phyloP scores from a whole-genome alignment of 2,329 filamentous ascomycete genomes.

The Xylariaceae sp. region DNA sequence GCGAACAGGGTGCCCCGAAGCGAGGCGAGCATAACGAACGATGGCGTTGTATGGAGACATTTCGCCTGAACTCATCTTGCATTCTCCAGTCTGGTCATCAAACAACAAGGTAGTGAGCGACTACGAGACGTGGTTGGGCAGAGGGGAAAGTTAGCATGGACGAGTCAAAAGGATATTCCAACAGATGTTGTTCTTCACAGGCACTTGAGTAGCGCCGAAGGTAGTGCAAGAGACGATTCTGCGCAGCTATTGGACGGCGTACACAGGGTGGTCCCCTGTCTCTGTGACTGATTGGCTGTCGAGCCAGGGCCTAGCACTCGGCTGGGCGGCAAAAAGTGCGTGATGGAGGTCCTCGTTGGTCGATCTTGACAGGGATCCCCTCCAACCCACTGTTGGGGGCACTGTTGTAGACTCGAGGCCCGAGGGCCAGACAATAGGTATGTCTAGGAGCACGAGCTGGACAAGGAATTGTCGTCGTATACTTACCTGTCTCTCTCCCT shows the following conservation, averaged over 20 bases:
- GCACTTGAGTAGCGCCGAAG: slow-evolving; percentile 29
- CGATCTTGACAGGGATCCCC: slow-evolving; percentile 20
- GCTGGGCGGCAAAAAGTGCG: slow-evolving; percentile 31
- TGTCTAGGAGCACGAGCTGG: no score
- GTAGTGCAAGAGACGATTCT: slow-evolving; percentile 35
- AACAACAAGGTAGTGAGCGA: slow-evolving; percentile 20
- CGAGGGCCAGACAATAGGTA: neutral
- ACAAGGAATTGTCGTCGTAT: no score
- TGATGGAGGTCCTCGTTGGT: slow-evolving; percentile 28
- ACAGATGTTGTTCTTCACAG: slow-evolving; percentile 31
- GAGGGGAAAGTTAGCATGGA: slow-evolving; percentile 20
- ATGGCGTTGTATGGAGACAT: slow-evolving; percentile 2
- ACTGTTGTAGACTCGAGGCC: no score
- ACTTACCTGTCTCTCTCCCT: no score
- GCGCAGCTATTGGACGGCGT: slow-evolving; percentile 20
- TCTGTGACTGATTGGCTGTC: slow-evolving; percentile 27
- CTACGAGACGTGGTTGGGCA: slow-evolving; percentile 29
- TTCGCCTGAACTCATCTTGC: slow-evolving; percentile 11
- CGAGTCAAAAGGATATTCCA: slow-evolving; percentile 22
- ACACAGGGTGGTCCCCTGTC: slow-evolving; percentile 8
- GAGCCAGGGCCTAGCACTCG: slow-evolving; percentile 24
- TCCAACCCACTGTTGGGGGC: no score
- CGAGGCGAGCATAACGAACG: slow-evolving; percentile 10
- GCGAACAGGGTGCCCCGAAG: slow-evolving; percentile 10
- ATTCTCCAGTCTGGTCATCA: slow-evolving; percentile 19